A percentile compares a stretch with the other conserved stretches of the same genome.
Evolutionary conservation across 1,139 yeast genomes (phyloP).

Genomic region (Pichia sp.): DNA sequence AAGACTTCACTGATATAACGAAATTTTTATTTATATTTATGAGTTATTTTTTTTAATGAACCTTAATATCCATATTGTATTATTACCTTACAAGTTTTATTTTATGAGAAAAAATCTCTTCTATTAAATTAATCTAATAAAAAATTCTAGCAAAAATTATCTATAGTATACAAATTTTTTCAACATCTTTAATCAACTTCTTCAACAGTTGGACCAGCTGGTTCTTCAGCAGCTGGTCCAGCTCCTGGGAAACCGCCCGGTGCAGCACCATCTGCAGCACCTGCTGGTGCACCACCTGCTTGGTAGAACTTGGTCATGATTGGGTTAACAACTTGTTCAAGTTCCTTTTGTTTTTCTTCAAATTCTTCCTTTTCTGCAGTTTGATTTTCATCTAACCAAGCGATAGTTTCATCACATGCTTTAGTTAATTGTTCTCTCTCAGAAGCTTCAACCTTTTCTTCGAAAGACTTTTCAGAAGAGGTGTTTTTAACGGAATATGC

Average conservation of each 20-base stretch:
- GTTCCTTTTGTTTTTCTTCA: conserved; percentile 56
- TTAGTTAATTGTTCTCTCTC: conserved; percentile 39
- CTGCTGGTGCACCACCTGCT: conserved; percentile 48
- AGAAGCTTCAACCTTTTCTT: conserved; percentile 38
- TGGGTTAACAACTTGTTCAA: conserved; percentile 58
- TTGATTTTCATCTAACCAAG: conserved; percentile 44
- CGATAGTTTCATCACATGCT: conserved; percentile 37
- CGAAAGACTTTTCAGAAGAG: conserved; percentile 58
- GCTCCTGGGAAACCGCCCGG: conserved; percentile 43
- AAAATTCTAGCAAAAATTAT: background rate
- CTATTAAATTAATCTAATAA: no score
- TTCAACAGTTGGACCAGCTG: conserved; percentile 60
- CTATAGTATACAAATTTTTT: background rate
- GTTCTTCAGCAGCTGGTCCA: conserved; percentile 31
- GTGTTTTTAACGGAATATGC: conserved; percentile 93
- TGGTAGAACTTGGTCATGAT: conserved; percentile 56
- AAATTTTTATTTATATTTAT: no score
- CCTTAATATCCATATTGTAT: no score
- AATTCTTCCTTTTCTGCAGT: conserved; percentile 48
- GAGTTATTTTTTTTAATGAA: no score
- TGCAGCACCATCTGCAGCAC: conserved; percentile 34
- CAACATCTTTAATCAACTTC: conserved; percentile 47
- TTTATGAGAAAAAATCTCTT: no score
- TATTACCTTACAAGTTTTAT: no score
- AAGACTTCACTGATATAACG: no score